A percentile compares a stretch with the other conserved stretches of the same genome.
These are phyloP conservation scores for Aspergillus ostianus DNA, from an alignment of 495 filamentous ascomycete species.

Conservation along the genomic window DNA sequence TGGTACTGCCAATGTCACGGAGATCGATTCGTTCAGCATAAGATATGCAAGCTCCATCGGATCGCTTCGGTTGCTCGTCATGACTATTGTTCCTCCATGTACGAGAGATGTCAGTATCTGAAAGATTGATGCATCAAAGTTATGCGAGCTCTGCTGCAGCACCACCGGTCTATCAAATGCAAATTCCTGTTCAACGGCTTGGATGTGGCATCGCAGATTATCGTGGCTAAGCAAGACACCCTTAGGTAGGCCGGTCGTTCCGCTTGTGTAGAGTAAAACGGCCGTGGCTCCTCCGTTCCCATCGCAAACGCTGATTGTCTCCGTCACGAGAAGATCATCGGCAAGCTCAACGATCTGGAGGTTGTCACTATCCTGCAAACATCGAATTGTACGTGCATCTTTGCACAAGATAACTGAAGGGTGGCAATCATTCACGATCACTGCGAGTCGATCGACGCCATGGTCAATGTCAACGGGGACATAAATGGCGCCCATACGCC, in stretches of 20 bases:
- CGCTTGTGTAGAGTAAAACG: conserved; percentile 42
- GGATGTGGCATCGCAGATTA: conserved; percentile 29
- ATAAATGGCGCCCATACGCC: background rate
- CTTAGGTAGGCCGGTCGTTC: conserved; percentile 39
- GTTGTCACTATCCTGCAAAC: background rate
- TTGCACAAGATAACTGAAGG: background rate
- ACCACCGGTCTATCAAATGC: conserved; percentile 25
- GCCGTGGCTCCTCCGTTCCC: conserved; percentile 17
- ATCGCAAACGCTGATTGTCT: conserved; percentile 11
- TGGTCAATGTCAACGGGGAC: background rate
- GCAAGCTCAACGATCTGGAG: background rate
- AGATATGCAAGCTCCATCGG: conserved; percentile 31
- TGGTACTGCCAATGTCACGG: conserved; percentile 38
- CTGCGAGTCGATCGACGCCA: background rate
- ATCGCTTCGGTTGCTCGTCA: conserved; percentile 28
- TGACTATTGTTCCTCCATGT: conserved; percentile 33
- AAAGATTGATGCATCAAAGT: conserved; percentile 35
- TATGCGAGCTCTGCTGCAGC: conserved; percentile 43
- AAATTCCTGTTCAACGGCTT: conserved; percentile 21
- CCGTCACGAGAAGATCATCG: conserved; percentile 10
- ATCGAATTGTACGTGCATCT: background rate
- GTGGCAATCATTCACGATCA: background rate
- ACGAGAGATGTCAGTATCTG: conserved; percentile 33
- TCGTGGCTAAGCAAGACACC: conserved; percentile 37
- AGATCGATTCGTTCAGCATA: conserved; percentile 32